Conservation (phyloP, 2,329 filamentous ascomycete genomes). For the Lachnellula occidentalis region DNA sequence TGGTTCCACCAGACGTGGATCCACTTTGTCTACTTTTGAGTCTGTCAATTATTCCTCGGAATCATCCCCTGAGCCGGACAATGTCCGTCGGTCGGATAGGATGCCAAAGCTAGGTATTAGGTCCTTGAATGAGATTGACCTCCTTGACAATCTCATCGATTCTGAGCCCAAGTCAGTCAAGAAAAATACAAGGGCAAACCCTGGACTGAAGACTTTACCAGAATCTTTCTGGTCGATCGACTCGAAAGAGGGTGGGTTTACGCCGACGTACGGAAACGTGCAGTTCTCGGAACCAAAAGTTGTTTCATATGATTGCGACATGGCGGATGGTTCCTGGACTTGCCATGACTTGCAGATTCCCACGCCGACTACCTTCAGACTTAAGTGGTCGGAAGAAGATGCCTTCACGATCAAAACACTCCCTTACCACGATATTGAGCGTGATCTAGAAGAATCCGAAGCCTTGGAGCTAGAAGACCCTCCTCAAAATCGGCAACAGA, state of each 20-base stretch:
- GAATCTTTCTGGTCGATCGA: conserved; percentile 3
- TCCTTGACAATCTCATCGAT: neutral
- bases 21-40: neutral
- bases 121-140: conserved; percentile 11
- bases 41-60: neutral
- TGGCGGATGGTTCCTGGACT: conserved; percentile 15
- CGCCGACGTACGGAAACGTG: neutral
- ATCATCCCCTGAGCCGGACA: neutral
- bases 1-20: neutral
- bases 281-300: conserved; percentile 2
- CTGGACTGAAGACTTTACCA: conserved; percentile 25
- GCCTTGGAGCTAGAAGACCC: neutral
- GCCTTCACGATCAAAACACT: conserved; percentile 39
- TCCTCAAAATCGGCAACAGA: neutral
- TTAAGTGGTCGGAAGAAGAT: conserved; percentile 29
- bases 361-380: conserved; percentile 1
- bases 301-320: conserved; percentile 1
- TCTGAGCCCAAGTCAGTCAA: conserved; percentile 18
- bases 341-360: neutral
- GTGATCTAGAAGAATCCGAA: conserved; percentile 22
- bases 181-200: conserved; percentile 15
- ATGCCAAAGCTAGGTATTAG: neutral
- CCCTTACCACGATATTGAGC: conserved; percentile 37
- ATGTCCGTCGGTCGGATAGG: neutral
- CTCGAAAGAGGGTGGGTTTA: neutral